These are phyloP conservation scores for Monosporascus sp. DNA, from an alignment of 2,329 filamentous ascomycete species.

Conservation along the genomic window DNA sequence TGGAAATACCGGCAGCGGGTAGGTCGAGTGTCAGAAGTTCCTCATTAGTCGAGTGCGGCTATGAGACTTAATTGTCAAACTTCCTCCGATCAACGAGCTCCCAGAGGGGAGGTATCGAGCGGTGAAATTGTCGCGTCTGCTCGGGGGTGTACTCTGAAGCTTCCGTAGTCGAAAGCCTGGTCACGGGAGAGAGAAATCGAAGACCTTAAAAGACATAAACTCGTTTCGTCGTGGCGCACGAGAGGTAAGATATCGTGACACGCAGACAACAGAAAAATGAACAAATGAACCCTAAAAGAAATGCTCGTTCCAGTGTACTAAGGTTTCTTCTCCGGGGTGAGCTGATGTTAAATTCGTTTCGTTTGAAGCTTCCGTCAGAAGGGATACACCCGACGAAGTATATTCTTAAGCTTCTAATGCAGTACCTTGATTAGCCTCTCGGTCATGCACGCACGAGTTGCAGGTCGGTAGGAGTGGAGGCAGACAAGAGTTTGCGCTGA, in stretches of 20 bases:
- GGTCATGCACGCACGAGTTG: background rate
- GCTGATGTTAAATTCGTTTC: background rate
- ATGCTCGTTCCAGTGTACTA: too few species aligned
- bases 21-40: background rate
- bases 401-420: background rate
- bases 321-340: background rate
- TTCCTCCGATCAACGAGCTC: background rate
- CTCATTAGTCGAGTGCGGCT: background rate
- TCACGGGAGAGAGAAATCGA: background rate
- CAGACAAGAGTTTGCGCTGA: background rate
- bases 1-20: background rate
- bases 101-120: background rate
- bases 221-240: conserved; percentile 9
- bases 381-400: background rate
- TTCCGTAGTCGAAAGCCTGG: background rate
- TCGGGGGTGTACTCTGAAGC: background rate
- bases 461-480: background rate
- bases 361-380: background rate
- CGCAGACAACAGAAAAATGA: background rate
- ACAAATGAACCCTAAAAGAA: background rate
- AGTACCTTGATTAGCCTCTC: background rate
- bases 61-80: background rate
- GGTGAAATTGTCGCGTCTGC: background rate
- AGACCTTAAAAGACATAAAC: conserved; percentile 1
- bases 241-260: conserved; percentile 2